Percentiles rank a stretch among this genome's conserved stretches.
phyloP scores from a whole-genome alignment of 306 rosid genomes.

The Fagus crenata region DNA sequence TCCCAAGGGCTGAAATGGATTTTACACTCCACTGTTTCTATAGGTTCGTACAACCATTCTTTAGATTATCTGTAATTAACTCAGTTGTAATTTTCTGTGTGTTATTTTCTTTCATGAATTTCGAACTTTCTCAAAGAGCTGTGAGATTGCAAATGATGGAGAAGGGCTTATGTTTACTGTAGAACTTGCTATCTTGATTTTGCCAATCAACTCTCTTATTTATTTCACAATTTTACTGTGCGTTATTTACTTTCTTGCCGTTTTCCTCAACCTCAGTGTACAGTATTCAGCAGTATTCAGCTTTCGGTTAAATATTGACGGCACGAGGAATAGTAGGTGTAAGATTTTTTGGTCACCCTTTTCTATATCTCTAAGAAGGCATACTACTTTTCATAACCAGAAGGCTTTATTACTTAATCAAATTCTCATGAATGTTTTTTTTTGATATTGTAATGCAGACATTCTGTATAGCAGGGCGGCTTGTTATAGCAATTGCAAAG shows the following conservation, averaged over 20 bases:
- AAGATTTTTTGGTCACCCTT: constrained; percentile 33
- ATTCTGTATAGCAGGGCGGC: constrained; percentile 78
- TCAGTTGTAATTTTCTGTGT: too few relatives aligned
- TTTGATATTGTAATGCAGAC: constrained; percentile 46
- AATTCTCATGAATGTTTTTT: not conserved
- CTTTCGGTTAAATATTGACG: constrained; percentile 18
- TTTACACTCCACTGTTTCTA: too few relatives aligned
- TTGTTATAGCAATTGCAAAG: constrained; percentile 58
- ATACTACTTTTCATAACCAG: too few relatives aligned
- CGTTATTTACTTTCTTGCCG: not conserved
- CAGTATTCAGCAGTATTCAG: constrained; percentile 6
- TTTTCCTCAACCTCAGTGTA: not conserved
- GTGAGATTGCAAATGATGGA: too few relatives aligned
- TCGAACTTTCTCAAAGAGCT: too few relatives aligned
- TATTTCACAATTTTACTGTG: not conserved
- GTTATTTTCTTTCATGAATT: too few relatives aligned
- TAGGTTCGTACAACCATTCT: too few relatives aligned
- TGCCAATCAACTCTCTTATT: not conserved
- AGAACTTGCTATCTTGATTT: too few relatives aligned
- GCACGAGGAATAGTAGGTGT: constrained; percentile 41
- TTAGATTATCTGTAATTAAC: too few relatives aligned
- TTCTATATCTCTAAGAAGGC: not conserved
- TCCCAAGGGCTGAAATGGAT: too few relatives aligned
- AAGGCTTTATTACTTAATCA: not conserved
- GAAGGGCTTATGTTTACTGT: too few relatives aligned